A percentile compares a stretch with the other conserved stretches of the same genome.
These are phyloP conservation scores for Rutidosis leptorrhynchoides DNA, from an alignment of 129 eudicot genomes.

Conservation along the genomic window DNA sequence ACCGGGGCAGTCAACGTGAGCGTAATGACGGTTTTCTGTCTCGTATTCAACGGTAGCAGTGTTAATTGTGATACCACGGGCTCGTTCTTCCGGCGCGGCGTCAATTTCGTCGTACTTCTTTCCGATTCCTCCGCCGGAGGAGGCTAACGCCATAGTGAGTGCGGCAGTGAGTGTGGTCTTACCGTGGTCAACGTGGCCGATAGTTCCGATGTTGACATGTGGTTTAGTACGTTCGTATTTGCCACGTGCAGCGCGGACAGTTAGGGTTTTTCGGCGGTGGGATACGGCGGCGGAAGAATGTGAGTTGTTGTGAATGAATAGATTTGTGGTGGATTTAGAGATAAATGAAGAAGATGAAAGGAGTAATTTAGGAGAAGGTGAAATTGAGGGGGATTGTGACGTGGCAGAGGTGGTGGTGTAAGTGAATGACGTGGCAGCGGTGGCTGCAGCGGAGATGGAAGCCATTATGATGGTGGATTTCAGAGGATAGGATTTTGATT, in stretches of 20 bases:
- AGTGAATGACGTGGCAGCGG: slow-evolving; percentile 32
- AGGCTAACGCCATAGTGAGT: slow-evolving; percentile 80
- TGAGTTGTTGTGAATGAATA: slow-evolving; percentile 31
- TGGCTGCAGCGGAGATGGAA: slow-evolving; percentile 43
- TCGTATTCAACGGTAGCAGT: slow-evolving; percentile 91
- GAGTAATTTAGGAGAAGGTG: slow-evolving; percentile 36
- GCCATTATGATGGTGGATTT: slow-evolving; percentile 28
- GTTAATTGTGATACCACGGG: slow-evolving; percentile 88
- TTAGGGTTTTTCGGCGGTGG: slow-evolving; percentile 41
- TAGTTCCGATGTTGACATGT: slow-evolving; percentile 85
- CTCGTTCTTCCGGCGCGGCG: slow-evolving; percentile 87
- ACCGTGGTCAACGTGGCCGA: slow-evolving; percentile 96
- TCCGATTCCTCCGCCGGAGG: slow-evolving; percentile 51
- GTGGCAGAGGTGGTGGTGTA: slow-evolving; percentile 28
- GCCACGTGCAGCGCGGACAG: slow-evolving; percentile 77
- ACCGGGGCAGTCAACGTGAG: slow-evolving; percentile 88
- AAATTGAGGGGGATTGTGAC: slow-evolving; percentile 9
- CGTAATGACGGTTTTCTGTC: slow-evolving; percentile 76
- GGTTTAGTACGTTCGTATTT: slow-evolving; percentile 83
- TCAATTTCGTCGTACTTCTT: slow-evolving; percentile 88
- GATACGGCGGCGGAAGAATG: slow-evolving; percentile 25
- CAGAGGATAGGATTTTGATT: slow-evolving; percentile 28
- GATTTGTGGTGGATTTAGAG: slow-evolving; percentile 40
- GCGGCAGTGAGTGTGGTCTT: slow-evolving; percentile 93
- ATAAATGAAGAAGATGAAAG: slow-evolving; percentile 42